phyloP scores from a whole-genome alignment of 805 yeast genomes.

The Grigorovia yakushimaensis region DNA sequence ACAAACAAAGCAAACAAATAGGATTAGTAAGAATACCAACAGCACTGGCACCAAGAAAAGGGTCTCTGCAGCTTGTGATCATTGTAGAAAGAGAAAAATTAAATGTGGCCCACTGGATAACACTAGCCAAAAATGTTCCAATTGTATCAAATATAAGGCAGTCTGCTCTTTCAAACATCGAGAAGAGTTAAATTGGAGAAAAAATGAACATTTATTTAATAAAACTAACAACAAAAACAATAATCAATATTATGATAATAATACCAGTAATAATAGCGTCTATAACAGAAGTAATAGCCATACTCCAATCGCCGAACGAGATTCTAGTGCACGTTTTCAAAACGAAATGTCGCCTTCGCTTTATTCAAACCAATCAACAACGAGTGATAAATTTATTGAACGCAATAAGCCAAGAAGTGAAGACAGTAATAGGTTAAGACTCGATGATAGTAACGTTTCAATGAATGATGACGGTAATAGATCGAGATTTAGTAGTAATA shows the following conservation, averaged over 20 bases:
- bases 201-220: neutral
- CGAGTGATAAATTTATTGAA: neutral
- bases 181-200: slow-evolving; percentile 5
- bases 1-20: neutral
- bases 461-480: neutral
- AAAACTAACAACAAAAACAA: neutral
- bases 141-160: slow-evolving; percentile 20
- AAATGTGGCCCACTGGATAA: slow-evolving; percentile 22
- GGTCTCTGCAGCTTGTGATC: slow-evolving; percentile 27
- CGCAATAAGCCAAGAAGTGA: neutral
- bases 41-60: slow-evolving; percentile 12
- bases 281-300: neutral
- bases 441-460: no score
- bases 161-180: slow-evolving; percentile 20
- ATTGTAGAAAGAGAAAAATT: slow-evolving; percentile 26
- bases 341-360: neutral
- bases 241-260: no score
- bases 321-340: neutral
- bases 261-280: neutral
- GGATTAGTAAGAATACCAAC: neutral
- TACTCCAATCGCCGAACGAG: neutral
- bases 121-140: slow-evolving; percentile 17
- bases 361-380: neutral
- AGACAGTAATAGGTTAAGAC: neutral
- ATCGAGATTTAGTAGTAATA: neutral